A percentile compares a stretch with the other conserved stretches of the same genome.
phyloP scores from a whole-genome alignment of 2,329 filamentous ascomycete species.

The Tolypocladium album region DNA sequence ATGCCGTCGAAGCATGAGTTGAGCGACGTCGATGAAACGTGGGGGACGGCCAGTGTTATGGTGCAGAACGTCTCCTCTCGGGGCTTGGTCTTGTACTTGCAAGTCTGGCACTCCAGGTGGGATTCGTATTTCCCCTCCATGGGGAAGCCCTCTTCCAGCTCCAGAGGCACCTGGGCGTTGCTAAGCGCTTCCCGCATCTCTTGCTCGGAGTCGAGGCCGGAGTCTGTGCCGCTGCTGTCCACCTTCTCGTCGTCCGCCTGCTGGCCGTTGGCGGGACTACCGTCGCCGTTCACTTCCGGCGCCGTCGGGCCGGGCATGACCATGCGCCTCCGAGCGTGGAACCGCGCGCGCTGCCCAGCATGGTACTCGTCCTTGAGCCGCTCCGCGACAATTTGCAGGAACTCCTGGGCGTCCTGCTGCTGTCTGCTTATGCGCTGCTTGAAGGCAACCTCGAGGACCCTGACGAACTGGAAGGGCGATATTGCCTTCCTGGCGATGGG shows the following conservation, averaged over 20 bases:
- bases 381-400: constrained; percentile 87
- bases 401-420: constrained; percentile 97
- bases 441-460: constrained; percentile 75
- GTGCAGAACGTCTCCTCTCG: constrained; percentile 81
- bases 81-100: constrained; percentile 79
- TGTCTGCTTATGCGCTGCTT: constrained; percentile 83
- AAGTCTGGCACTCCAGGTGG: constrained; percentile 88
- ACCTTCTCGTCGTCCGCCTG: constrained; percentile 5
- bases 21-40: constrained; percentile 68
- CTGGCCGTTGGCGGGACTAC: constrained; percentile 6
- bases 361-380: constrained; percentile 90
- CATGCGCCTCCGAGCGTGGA: constrained; percentile 33
- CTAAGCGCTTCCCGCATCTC: constrained; percentile 5
- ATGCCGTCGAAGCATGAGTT: constrained; percentile 87
- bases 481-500: constrained; percentile 93
- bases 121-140: constrained; percentile 88
- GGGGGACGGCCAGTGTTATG: constrained; percentile 82
- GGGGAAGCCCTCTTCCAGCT: constrained; percentile 66
- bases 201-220: not conserved
- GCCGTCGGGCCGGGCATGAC: constrained; percentile 5
- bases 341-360: constrained; percentile 65
- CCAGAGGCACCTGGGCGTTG: constrained; percentile 17
- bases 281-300: not conserved
- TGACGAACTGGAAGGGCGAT: constrained; percentile 74
- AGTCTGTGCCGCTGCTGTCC: not conserved